Evolutionary conservation across 2,329 filamentous ascomycete genomes (phyloP).

Genomic region (Periconia sp.): DNA sequence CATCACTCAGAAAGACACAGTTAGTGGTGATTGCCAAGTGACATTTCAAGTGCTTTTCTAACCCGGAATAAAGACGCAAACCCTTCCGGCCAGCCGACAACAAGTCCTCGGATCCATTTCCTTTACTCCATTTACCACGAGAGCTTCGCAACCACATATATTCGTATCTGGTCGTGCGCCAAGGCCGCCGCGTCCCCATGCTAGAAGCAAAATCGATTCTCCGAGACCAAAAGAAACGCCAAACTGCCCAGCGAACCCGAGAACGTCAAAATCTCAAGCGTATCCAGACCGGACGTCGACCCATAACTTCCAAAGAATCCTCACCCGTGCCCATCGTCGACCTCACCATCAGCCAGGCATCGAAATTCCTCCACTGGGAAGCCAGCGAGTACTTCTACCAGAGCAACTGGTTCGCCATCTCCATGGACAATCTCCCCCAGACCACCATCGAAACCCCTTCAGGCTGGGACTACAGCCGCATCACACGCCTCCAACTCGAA

Average conservation of each 20-base stretch:
- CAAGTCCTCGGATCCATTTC: slow-evolving; percentile 18
- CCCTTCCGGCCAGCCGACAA: not conserved
- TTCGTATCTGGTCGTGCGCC: slow-evolving; percentile 26
- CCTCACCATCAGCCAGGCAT: slow-evolving; percentile 24
- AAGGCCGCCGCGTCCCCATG: slow-evolving; percentile 12
- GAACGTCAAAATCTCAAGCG: slow-evolving; percentile 28
- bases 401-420: slow-evolving; percentile 31
- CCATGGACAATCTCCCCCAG: slow-evolving; percentile 24
- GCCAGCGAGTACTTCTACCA: slow-evolving; percentile 29
- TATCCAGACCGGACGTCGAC: slow-evolving; percentile 19
- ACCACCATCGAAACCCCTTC: slow-evolving; percentile 24
- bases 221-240: slow-evolving; percentile 27
- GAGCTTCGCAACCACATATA: slow-evolving; percentile 34
- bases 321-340: slow-evolving; percentile 20
- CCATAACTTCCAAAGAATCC: slow-evolving; percentile 16
- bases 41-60: not conserved
- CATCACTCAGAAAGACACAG: not conserved
- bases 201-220: slow-evolving; percentile 28
- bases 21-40: not conserved
- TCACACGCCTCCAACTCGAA: slow-evolving; percentile 29
- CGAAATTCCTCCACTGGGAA: slow-evolving; percentile 23
- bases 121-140: slow-evolving; percentile 28
- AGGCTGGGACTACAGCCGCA: slow-evolving; percentile 26
- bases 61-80: slow-evolving; percentile 2
- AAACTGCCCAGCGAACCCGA: slow-evolving; percentile 19